These are phyloP conservation scores for Marasmius oreades DNA, from an alignment of 1,284 basidiomycete genomes.

Conservation along the genomic window DNA sequence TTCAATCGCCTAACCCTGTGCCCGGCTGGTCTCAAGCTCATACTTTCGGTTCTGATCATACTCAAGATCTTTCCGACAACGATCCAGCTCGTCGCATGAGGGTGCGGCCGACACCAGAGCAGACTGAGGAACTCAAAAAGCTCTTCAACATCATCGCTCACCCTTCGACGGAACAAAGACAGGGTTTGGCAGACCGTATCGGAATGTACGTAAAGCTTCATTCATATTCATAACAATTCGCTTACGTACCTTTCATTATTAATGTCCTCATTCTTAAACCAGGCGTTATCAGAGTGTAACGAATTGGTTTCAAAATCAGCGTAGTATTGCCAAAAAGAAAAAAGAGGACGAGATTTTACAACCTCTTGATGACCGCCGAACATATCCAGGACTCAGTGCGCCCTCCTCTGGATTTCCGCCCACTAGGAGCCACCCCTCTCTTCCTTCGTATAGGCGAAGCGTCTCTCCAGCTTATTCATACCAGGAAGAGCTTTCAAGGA, in stretches of 20 bases:
- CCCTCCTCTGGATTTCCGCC: conserved; percentile 16
- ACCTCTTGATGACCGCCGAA: conserved; percentile 31
- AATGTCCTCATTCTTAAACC: conserved; percentile 20
- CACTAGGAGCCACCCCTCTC: conserved; percentile 37
- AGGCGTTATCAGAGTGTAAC: conserved; percentile 76
- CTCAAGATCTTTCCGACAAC: conserved; percentile 40
- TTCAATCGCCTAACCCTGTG: conserved; percentile 22
- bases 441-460: conserved; percentile 20
- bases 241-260: conserved; percentile 16
- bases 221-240: background rate
- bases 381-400: conserved; percentile 43
- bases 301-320: conserved; percentile 83
- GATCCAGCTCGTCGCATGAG: conserved; percentile 52
- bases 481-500: conserved; percentile 27
- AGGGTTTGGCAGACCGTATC: conserved; percentile 59
- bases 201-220: conserved; percentile 57
- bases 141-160: conserved; percentile 60
- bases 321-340: conserved; percentile 67
- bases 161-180: conserved; percentile 62
- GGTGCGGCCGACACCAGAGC: conserved; percentile 57
- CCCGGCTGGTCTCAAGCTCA: conserved; percentile 36
- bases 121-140: conserved; percentile 63
- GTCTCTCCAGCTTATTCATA: conserved; percentile 27
- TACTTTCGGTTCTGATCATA: conserved; percentile 42
- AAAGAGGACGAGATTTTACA: conserved; percentile 43